A percentile compares a stretch with the other conserved stretches of the same genome.
These are phyloP conservation scores for Colletotrichum spaethianum DNA, from an alignment of 2,329 filamentous ascomycete genomes.

Conservation along the genomic window DNA sequence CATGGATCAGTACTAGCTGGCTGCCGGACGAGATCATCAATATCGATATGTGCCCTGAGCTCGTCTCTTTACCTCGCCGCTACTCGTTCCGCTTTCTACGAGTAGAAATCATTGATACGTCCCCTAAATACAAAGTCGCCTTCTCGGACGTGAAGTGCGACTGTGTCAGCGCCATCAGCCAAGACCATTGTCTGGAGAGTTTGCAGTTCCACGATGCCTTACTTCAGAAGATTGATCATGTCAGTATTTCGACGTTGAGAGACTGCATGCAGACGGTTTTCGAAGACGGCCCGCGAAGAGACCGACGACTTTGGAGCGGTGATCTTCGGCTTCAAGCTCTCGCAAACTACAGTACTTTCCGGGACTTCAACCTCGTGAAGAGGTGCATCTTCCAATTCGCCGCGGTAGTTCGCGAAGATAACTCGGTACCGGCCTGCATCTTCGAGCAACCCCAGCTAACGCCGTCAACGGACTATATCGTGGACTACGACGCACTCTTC, in stretches of 20 bases:
- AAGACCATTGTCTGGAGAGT: slow-evolving; percentile 39
- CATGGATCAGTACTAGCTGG: slow-evolving; percentile 56
- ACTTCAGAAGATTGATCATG: slow-evolving; percentile 48
- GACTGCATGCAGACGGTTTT: slow-evolving; percentile 57
- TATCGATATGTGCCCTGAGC: slow-evolving; percentile 50
- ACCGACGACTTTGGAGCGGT: slow-evolving; percentile 54
- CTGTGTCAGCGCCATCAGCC: slow-evolving; percentile 48
- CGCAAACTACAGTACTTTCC: slow-evolving; percentile 54
- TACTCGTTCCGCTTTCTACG: slow-evolving; percentile 53
- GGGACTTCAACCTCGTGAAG: slow-evolving; percentile 52
- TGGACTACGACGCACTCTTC: slow-evolving; percentile 55
- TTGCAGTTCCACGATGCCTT: slow-evolving; percentile 42
- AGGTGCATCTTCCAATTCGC: slow-evolving; percentile 54
- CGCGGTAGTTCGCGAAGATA: slow-evolving; percentile 50
- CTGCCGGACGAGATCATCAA: slow-evolving; percentile 54
- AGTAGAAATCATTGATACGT: slow-evolving; percentile 53
- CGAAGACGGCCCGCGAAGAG: slow-evolving; percentile 55
- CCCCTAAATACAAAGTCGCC: slow-evolving; percentile 50
- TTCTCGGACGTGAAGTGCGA: slow-evolving; percentile 48
- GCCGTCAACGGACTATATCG: slow-evolving; percentile 52
- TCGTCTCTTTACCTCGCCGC: slow-evolving; percentile 48
- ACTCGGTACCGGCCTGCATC: slow-evolving; percentile 51
- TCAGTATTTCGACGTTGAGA: slow-evolving; percentile 51
- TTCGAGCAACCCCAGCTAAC: slow-evolving; percentile 51
- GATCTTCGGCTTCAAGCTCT: slow-evolving; percentile 54